phyloP scores from a whole-genome alignment of 129 eudicot genomes.

The Tagetes patula region DNA sequence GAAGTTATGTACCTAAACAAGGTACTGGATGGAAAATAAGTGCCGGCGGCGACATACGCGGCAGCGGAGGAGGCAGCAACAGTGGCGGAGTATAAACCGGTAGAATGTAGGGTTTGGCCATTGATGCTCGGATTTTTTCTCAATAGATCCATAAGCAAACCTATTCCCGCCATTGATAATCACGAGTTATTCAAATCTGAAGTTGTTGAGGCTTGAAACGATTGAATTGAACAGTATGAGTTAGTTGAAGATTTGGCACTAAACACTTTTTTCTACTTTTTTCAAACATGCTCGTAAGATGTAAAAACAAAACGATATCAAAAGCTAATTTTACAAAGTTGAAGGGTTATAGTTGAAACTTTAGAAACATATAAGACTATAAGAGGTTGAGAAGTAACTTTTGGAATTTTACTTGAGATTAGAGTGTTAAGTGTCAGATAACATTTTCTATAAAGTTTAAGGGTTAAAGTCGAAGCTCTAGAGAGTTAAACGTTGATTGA shows the following conservation, averaged over 20 bases:
- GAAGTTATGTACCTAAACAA: constrained; percentile 43
- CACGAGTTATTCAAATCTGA: not conserved
- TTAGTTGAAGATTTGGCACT: not conserved
- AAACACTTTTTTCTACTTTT: not conserved
- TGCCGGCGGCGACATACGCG: constrained; percentile 38
- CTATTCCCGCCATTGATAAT: constrained; percentile 57
- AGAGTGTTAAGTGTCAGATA: no score
- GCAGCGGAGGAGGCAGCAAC: constrained; percentile 59
- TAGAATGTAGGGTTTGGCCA: constrained; percentile 42
- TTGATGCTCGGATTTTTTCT: constrained; percentile 50
- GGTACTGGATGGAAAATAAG: constrained; percentile 55
- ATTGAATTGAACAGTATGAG: not conserved
- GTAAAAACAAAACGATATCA: no score
- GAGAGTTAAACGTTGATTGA: no score
- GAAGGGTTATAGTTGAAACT: no score
- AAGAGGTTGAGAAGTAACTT: no score
- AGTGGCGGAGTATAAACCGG: constrained; percentile 53
- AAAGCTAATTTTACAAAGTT: no score
- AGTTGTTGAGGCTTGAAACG: not conserved
- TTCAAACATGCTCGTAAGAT: no score
- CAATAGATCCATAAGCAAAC: constrained; percentile 54
- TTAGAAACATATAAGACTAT: no score
- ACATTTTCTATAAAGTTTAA: no score
- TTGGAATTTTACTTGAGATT: no score
- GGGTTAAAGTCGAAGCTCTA: no score